A percentile compares a stretch with the other conserved stretches of the same genome.
These are phyloP conservation scores for Penicillium hordei DNA, from an alignment of 2,329 filamentous ascomycete genomes.

Conservation along the genomic window DNA sequence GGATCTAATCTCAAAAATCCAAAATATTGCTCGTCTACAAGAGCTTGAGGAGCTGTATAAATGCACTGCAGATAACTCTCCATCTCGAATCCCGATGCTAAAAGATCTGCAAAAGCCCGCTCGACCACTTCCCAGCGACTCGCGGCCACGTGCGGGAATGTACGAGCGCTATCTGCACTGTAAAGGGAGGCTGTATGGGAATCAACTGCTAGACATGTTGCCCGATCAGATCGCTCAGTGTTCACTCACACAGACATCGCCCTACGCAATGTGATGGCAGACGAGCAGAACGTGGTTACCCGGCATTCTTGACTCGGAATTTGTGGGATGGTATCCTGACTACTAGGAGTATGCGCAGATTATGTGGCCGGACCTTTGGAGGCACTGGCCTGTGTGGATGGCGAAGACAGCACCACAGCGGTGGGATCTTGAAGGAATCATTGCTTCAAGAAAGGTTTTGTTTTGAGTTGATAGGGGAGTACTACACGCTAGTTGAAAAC, in stretches of 20 bases:
- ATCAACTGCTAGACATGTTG: constrained; percentile 25
- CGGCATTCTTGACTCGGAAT: constrained; percentile 46
- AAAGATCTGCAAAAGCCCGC: constrained; percentile 24
- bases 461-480: constrained; percentile 34
- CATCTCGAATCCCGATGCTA: constrained; percentile 21
- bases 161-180: constrained; percentile 28
- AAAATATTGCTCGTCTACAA: constrained; percentile 8
- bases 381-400: constrained; percentile 31
- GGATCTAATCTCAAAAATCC: constrained; percentile 19
- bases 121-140: constrained; percentile 22
- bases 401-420: constrained; percentile 24
- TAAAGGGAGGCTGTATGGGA: constrained; percentile 20
- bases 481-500: no score
- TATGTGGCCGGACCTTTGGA: constrained; percentile 25
- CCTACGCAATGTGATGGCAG: constrained; percentile 36
- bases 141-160: constrained; percentile 25
- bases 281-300: constrained; percentile 25
- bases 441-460: constrained; percentile 25
- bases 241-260: constrained; percentile 39
- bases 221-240: constrained; percentile 25
- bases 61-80: constrained; percentile 26
- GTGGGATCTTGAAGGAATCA: constrained; percentile 31
- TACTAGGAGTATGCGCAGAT: constrained; percentile 46
- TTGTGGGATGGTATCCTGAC: constrained; percentile 41
- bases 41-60: constrained; percentile 20